Conservation (phyloP, 257 asterid genomes). For the Osmanthus fragrans region DNA sequence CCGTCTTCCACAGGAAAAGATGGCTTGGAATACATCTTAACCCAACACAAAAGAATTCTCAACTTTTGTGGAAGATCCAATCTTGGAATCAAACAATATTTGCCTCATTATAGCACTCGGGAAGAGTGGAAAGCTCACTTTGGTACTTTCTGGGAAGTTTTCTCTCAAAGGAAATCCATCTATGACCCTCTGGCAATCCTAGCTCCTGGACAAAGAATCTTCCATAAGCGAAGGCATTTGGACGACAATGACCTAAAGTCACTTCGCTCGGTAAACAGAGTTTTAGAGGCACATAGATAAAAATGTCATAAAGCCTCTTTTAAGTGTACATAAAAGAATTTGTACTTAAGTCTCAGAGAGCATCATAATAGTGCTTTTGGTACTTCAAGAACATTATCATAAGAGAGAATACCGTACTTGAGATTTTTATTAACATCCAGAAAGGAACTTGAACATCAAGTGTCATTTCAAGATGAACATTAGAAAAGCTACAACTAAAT, state of each 20-base stretch:
- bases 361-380: slow-evolving; percentile 2
- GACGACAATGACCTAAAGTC: slow-evolving; percentile 30
- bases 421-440: neutral
- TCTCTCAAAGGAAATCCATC: slow-evolving; percentile 55
- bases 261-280: slow-evolving; percentile 19
- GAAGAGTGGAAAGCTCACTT: slow-evolving; percentile 92
- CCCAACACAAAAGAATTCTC: slow-evolving; percentile 57
- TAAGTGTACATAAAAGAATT: slow-evolving; percentile 25
- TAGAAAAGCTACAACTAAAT: slow-evolving; percentile 6
- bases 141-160: slow-evolving; percentile 73
- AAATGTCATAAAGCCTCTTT: slow-evolving; percentile 8
- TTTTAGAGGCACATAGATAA: slow-evolving; percentile 16
- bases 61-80: slow-evolving; percentile 43
- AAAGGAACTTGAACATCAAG: slow-evolving; percentile 6
- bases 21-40: slow-evolving; percentile 57
- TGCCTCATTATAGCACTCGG: slow-evolving; percentile 68
- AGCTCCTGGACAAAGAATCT: slow-evolving; percentile 92
- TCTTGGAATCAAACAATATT: slow-evolving; percentile 77
- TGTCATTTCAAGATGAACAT: slow-evolving; percentile 9
- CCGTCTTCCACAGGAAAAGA: slow-evolving; percentile 72
- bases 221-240: slow-evolving; percentile 44
- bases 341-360: slow-evolving; percentile 18
- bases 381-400: slow-evolving; percentile 17
- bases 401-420: slow-evolving; percentile 1
- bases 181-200: slow-evolving; percentile 88